phyloP scores from a whole-genome alignment of 176 grass and related monocot species.

The Guadua angustifolia region DNA sequence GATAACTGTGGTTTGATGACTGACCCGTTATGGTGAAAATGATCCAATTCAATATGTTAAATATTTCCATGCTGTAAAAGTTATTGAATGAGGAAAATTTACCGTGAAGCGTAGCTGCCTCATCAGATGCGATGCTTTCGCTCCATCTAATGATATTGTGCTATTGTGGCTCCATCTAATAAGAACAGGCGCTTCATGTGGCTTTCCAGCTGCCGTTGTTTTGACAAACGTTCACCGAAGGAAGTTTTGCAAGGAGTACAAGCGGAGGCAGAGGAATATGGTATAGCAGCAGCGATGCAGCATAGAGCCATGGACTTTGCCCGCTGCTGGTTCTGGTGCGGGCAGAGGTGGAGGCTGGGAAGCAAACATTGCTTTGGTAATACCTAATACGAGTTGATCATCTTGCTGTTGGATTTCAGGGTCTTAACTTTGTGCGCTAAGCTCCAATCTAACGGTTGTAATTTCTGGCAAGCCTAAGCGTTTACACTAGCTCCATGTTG shows the following conservation, averaged over 20 bases:
- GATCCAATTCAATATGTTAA: background rate
- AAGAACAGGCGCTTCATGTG: background rate
- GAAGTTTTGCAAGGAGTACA: no score
- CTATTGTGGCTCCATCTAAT: no score
- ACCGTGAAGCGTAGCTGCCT: background rate
- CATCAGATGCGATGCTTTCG: background rate
- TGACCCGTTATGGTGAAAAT: background rate
- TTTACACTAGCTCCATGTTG: background rate
- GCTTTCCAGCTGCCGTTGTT: no score
- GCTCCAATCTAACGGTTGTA: conserved; percentile 1
- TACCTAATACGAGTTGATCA: background rate
- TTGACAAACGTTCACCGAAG: no score
- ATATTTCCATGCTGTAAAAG: background rate
- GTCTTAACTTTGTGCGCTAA: background rate
- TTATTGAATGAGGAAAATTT: background rate
- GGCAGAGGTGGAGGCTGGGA: conserved; percentile 44
- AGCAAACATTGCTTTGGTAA: conserved; percentile 46
- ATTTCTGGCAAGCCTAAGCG: background rate
- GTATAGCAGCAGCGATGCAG: no score
- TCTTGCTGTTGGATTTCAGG: background rate
- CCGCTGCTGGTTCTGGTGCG: background rate
- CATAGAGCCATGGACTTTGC: background rate
- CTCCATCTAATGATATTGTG: background rate
- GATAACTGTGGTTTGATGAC: background rate
- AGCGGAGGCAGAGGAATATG: no score